Conservation (phyloP, 129 eudicot species). For the Saussurea involucrata region DNA sequence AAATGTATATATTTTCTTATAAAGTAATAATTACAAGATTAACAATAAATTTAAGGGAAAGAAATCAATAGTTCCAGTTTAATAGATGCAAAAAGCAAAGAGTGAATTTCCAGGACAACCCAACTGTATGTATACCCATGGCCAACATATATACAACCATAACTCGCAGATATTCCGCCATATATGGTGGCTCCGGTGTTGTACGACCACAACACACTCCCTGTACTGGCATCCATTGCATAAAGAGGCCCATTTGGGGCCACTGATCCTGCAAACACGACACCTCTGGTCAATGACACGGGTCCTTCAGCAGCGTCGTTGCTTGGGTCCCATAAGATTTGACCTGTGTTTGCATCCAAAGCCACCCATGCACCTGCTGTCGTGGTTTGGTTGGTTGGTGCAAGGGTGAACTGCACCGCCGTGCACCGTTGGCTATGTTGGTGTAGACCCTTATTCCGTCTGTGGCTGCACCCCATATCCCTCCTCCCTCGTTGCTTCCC, state of each 20-base stretch:
- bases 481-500: conserved; percentile 62
- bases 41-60: background rate
- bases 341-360: conserved; percentile 57
- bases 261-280: conserved; percentile 66
- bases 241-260: conserved; percentile 50
- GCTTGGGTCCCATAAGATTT: conserved; percentile 52
- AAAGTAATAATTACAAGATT: too few relatives aligned
- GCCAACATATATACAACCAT: conserved; percentile 63
- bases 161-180: conserved; percentile 61
- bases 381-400: conserved; percentile 51
- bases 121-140: conserved; percentile 42
- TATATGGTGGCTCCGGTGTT: conserved; percentile 64
- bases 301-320: conserved; percentile 42
- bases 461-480: conserved; percentile 66
- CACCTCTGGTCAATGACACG: conserved; percentile 50
- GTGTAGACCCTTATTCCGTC: conserved; percentile 56
- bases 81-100: conserved; percentile 42
- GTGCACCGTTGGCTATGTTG: conserved; percentile 43
- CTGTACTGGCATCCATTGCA: conserved; percentile 54
- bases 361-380: conserved; percentile 73
- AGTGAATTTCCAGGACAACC: conserved; percentile 43
- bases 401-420: conserved; percentile 35
- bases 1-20: background rate
- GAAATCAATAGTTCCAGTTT: background rate
- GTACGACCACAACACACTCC: conserved; percentile 55